Percentiles rank a stretch among this genome's conserved stretches.
phyloP scores from a whole-genome alignment of 2,329 filamentous ascomycete species.

The Coleophoma cylindrospora region DNA sequence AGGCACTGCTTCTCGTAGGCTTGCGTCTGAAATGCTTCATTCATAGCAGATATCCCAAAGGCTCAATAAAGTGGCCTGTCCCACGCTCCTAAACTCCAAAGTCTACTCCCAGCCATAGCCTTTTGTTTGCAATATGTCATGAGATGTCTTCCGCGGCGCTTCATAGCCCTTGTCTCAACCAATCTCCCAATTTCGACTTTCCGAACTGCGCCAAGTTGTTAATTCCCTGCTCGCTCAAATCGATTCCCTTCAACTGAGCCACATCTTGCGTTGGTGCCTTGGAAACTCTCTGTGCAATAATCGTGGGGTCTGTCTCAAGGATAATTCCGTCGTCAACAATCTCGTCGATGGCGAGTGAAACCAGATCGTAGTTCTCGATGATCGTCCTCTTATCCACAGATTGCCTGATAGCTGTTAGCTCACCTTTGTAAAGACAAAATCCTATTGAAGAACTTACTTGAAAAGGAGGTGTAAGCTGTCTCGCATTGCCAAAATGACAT shows the following conservation, averaged over 20 bases:
- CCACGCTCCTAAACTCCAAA: constrained; percentile 2
- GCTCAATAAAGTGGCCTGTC: no score
- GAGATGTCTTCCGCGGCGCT: constrained; percentile 3
- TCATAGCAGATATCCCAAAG: no score
- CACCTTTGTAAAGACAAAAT: neutral
- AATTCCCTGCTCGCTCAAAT: constrained; percentile 91
- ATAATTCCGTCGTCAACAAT: constrained; percentile 95
- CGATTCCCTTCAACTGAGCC: constrained; percentile 83
- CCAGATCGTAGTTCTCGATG: constrained; percentile 96
- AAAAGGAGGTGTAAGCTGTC: constrained; percentile 88
- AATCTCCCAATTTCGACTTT: constrained; percentile 85
- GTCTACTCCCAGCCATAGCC: constrained; percentile 6
- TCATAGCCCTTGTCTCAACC: constrained; percentile 79
- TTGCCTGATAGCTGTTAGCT: constrained; percentile 52
- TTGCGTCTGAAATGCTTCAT: no score
- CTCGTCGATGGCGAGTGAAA: constrained; percentile 91
- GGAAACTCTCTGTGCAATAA: constrained; percentile 89
- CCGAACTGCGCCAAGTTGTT: constrained; percentile 92
- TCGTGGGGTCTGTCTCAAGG: constrained; percentile 92
- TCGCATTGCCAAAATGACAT: constrained; percentile 83
- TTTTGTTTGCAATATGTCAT: constrained; percentile 1
- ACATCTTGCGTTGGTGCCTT: constrained; percentile 87
- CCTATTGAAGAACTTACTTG: constrained; percentile 57
- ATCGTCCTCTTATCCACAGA: constrained; percentile 96
- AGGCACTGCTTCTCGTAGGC: no score